Base-by-base conservation (phyloP, 305 asterid species). In the Fraxinus dipetala region DNA sequence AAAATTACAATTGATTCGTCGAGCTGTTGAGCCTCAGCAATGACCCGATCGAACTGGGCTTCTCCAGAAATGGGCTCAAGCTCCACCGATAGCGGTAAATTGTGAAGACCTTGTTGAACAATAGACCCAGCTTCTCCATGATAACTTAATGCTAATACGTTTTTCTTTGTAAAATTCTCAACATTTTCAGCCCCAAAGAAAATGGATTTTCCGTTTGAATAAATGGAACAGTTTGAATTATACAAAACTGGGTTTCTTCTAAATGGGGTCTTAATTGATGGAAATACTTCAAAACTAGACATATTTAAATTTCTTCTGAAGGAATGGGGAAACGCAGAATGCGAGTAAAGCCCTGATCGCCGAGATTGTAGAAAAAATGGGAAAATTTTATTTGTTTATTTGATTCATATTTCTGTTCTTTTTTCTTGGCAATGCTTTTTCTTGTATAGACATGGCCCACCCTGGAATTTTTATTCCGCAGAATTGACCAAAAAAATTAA, bases 1-100 rank as follows among this genome's bases (percentile, higher is more conserved):
- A 92, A 78, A 84, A 95, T 79, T 32, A 95, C 86, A 77, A 94
- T 73, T 34, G 93, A 85, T 88, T 89, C 91, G 54, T 87, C 87
- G 54, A 86, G 94, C 86, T 86, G 92, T 72, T 90, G 98, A 28
- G 97, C 95, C 65, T 91, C 94, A 70, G 89, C 89, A 48, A 94
- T 36, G 86, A 94, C 89, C 81, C 86, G 90, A 90, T 95, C 93
- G 89, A 94, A 95, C 56, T 92, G 93, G 76, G 89, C 54, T 84
- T 92, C 98, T 78, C 86, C 85, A 38, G 89, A 88, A 90, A 95
- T 86, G 9, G 91, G 93, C 74, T 81, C 87, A 72, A 94, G 83
- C 40, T 87, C 92, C 81, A 92, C 75, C 4, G 93, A 90, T 72
- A 90, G 82, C 69, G 94, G 99, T 81, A 78, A 81, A 83, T 84